Evolutionary conservation across 805 yeast species (phyloP), one percentile per base, ranked within the genome.

Genomic region (Sungouiozyma ichnusensis): DNA sequence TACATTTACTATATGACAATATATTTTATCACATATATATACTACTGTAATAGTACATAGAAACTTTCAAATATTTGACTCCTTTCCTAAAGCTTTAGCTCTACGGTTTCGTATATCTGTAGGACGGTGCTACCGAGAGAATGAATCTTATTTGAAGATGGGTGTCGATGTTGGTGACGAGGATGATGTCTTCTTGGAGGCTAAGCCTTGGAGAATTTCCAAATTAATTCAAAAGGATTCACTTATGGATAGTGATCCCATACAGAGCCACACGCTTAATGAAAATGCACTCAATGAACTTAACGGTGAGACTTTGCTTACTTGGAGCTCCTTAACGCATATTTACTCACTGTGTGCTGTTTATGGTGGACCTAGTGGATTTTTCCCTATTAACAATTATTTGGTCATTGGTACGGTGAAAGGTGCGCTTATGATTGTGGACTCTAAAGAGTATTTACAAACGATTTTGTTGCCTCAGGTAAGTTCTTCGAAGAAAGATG

Each of bases 341-440:
- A 48, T 60, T 2, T 58, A 55, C 44, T 50, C 58, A 0, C 42
- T 46, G 8, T 27, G 54, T n/a, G 47, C 50, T 17, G 58, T 59
- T 7, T 68, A 71, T 49, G 88, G 90, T 0, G 66, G 70, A 2
- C 76, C 81, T 0, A 64, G 74, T 0, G 56, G 67, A 19, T 51
- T 77, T 13, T 56, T 66, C 0, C 65, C 73, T 0, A 67, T 73
- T 8, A 71, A 66, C 29, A 51, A 70, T 27, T 60, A 51, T 41
- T 64, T 81, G 6, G 76, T 76, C 0, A 51, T 87, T 6, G 96
- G 94, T 2, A 87, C 96, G 0, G 52, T 72, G 0, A 73, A 72
- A 39, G 95, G 95, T 1, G 64, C 58, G 32, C 65, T 85, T 0
- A 58, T 84, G 4, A 66, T 82, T 4, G 87, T 85, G 58, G 81